Base-by-base conservation (phyloP, 1,284 basidiomycete genomes). In the Trichosporon sp. region DNA sequence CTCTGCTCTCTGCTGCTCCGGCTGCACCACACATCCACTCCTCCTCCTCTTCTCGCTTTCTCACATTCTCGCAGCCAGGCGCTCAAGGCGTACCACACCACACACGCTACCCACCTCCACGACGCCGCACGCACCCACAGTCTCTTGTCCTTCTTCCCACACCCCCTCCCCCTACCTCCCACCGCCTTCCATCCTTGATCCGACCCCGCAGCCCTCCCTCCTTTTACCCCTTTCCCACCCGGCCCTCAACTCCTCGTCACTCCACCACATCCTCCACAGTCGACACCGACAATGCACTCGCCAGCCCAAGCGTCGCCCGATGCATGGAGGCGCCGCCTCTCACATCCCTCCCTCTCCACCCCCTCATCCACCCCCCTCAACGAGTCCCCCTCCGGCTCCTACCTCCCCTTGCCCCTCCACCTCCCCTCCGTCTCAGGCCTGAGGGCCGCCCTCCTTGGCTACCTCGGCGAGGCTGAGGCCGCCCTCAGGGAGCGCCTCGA, bases 401-500 rank as follows among this genome's bases (percentile, higher is more conserved):
- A 35, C 56, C 62, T 71, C 5, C 70, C 70, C 13, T 27, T 68
- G 7, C 63, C 66, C 1, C 67, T 67, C 21, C 42, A 38, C n/a
- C 56, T 72, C 9, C 76, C 78, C 8, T 72, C 72, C 56, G 73
- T 77, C 11, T 69, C 76, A 0, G 76, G 76, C 13, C 75, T 83
- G 4, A 77, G 81, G 15, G 70, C 77, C 0, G 82, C 82, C 7
- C 72, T 83, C 0, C 71, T 83, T 1, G 80, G 80, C 1, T 83
- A 83, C 62, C 65, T 83, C 1, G 76, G 79, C 15, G 82, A 83
- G 68, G 78, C 81, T 0, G 82, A 83, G 65, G 66, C 74, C 3
- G 78, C 80, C 1, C 62, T 83, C 5, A 71, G 76, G 27, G 76
- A 74, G n/a, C 67, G 76, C 11, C 73, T 81, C 15, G 76, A 67